Base-by-base conservation (phyloP, 2,329 filamentous ascomycete genomes). In the Penicillium rolfsii region DNA sequence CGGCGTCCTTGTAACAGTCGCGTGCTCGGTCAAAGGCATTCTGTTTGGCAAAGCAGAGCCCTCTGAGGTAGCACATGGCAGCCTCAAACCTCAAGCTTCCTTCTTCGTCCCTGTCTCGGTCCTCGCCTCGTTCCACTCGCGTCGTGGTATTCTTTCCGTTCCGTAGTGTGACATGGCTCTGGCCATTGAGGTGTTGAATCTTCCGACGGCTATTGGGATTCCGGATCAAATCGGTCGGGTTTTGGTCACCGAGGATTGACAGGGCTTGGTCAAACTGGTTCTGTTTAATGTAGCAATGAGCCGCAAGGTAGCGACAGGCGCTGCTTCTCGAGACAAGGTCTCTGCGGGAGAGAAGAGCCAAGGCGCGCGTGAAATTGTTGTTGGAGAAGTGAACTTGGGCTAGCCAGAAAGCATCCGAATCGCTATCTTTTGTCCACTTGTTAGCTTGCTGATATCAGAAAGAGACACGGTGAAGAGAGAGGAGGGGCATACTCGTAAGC, bases 351-450 rank as follows among this genome's bases (percentile, higher is more conserved):
- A 99, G 87, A 66, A 97, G 91, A 26, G 91, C 86, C 70, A 97
- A 89, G 2, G 95, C 93, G 70, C 95, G 90, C 8, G 90, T 95
- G 77, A 96, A 97, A 81, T 98, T 97, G 70, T 92, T 93, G 52
- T 92, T 95, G 55, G 89, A 90, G 79, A 98, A 99, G 78, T 99
- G 94, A 40, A 97, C 92, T 79, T 98, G 94, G n/a, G 95, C 95
- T 46, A 99, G 89, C 90, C 93, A 97, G 74, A 97, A 97, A 43
- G 93, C 94, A 76, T 99, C 95, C 66, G 91, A 89, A 72, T 97
- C 93, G 75, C 94, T 91, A 73, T 93, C 95, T 97, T 45, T 45
- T 62, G 9, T 16, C 28, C 11, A 55, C 14, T 2, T 2, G 40
- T 69, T 26, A 69, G 64, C 43, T 41, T 30, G 45, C 4, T 24